These are phyloP conservation scores for Wallemia hederae DNA, from an alignment of 1,284 basidiomycete genomes.

Conservation along the genomic window DNA sequence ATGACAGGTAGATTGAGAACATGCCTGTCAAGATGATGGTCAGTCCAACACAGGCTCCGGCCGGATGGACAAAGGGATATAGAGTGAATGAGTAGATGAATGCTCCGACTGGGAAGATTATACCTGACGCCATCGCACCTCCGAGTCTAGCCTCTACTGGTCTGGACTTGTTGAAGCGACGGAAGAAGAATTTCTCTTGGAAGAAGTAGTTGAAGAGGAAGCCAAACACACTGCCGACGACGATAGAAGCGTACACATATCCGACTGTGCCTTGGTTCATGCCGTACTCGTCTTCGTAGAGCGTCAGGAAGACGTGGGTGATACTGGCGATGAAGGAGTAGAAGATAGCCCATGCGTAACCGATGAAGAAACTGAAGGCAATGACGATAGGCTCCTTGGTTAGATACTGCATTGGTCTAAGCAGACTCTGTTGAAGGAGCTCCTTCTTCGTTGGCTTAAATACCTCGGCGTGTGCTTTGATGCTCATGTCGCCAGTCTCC, in stretches of 20 bases:
- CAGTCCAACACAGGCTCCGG: not conserved
- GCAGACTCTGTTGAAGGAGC: not conserved
- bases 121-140: not conserved
- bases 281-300: not conserved
- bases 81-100: not conserved
- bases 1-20: not conserved
- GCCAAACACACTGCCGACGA: not conserved
- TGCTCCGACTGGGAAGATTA: not conserved
- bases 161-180: not conserved
- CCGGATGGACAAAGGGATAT: not conserved
- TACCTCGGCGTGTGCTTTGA: not conserved
- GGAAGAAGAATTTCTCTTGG: not conserved
- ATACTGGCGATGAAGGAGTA: not conserved
- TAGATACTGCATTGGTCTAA: not conserved
- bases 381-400: not conserved
- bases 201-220: not conserved
- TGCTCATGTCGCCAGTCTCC: not conserved
- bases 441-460: not conserved
- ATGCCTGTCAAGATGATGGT: not conserved
- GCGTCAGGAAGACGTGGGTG: not conserved
- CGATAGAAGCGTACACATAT: not conserved
- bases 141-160: not conserved
- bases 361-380: not conserved
- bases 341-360: not conserved
- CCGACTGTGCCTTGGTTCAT: not conserved